Conservation (phyloP, 2,329 filamentous ascomycete species). For the Cladosporium sp. region DNA sequence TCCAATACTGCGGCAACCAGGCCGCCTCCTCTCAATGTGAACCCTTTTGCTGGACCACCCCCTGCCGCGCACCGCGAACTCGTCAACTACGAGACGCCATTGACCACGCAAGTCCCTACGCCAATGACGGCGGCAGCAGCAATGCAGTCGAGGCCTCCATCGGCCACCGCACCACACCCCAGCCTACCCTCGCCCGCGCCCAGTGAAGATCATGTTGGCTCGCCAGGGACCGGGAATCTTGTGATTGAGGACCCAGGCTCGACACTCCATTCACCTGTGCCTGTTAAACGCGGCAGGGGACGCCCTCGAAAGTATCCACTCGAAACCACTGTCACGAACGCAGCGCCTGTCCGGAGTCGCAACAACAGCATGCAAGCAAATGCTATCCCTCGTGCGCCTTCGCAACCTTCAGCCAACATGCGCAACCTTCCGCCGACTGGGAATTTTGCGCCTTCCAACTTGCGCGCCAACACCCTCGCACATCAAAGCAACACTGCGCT, state of each 20-base stretch:
- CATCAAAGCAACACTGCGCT: not conserved
- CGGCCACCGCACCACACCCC: not conserved
- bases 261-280: not conserved
- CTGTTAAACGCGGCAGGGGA: not conserved
- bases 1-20: not conserved
- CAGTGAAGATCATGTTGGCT: conserved; percentile 50
- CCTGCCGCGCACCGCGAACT: not conserved
- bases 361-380: not conserved
- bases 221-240: not conserved
- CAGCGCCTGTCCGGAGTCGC: not conserved
- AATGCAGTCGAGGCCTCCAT: not conserved
- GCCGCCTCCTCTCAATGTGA: not conserved
- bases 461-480: not conserved
- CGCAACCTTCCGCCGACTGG: not conserved
- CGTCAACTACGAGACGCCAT: conserved; percentile 12
- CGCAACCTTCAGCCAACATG: not conserved
- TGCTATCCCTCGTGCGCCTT: not conserved
- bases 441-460: not conserved
- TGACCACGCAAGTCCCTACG: conserved; percentile 18
- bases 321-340: not conserved
- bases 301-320: conserved; percentile 1
- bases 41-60: not conserved
- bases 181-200: conserved; percentile 60
- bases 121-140: not conserved
- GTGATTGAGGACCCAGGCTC: not conserved